Base-by-base conservation (phyloP, 768 basidiomycete species). In the Imleria badia region DNA sequence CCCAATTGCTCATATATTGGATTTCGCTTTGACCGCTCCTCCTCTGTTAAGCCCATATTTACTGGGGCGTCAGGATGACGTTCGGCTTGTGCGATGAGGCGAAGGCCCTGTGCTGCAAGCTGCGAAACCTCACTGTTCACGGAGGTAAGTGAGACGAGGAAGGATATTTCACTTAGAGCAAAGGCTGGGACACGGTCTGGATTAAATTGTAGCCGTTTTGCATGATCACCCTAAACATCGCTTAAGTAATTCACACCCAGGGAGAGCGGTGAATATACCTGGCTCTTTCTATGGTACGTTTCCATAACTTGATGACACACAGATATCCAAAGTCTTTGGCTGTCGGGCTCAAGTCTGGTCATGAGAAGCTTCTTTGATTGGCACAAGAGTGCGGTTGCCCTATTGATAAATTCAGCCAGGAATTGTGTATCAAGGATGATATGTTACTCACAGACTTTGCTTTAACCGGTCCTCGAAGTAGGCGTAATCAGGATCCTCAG, bases 1-100 rank as follows among this genome's bases (percentile, higher is more conserved):
- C 90, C 91, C 14, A 93, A 71, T 60, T 87, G 84, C 53, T 91
- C 89, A 55, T 89, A 91, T 38, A 89, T 81, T 1, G 84, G 82
- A 66, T 87, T 82, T 22, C 89, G 80, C 56, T 84, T 86, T 14
- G 83, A 81, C 22, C 79, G 74, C 60, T 86, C 83, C 42, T 87
- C 86, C 43, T 86, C 82, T 9, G 73, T 79, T 19, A 82, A 64
- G 9, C 75, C 74, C 8, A 73, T 69, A 36, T 81, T 78, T 2
- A 77, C 64, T 15, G 86, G 83, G 6, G 81, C 81, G 48, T 77
- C 77, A 5, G 82, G 81, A 45, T 84, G 78, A 17, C 83, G 78
- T 62, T 91, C 89, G 2, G 84, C 80, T 47, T 84, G 78, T 1
- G 88, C 82, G 36, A 92, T 73, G 4, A 86, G 72, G 41, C 89